Percentiles rank a stretch among this genome's conserved stretches.
phyloP scores from a whole-genome alignment of 1,139 yeast species.

The Arxiozyma telluris region DNA sequence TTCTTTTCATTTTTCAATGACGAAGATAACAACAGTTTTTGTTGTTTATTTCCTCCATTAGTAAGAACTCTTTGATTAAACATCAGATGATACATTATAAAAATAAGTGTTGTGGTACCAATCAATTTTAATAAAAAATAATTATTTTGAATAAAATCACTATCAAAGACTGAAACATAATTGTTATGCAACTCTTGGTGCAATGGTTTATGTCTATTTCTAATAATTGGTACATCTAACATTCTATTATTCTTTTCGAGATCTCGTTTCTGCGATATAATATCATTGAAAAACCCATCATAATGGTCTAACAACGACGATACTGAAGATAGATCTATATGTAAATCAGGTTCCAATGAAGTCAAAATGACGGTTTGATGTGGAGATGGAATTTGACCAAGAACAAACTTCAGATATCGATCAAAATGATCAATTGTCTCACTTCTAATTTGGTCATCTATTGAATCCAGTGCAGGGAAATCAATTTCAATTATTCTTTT shows the following conservation, averaged over 20 bases:
- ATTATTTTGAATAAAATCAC: conserved; percentile 19
- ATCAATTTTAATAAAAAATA: conserved; percentile 13
- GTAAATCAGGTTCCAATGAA: conserved; percentile 16
- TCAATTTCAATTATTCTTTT: conserved; percentile 52
- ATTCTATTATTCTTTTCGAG: conserved; percentile 45
- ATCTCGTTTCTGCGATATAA: conserved; percentile 14
- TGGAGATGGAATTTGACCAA: conserved; percentile 64
- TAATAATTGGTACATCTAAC: conserved; percentile 29
- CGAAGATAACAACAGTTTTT: neutral
- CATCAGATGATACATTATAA: conserved; percentile 7
- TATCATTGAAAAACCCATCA: conserved; percentile 26
- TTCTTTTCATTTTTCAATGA: neutral
- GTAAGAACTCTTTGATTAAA: conserved; percentile 1
- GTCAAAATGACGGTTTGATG: conserved; percentile 48
- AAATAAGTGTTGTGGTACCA: conserved; percentile 12
- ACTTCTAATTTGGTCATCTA: conserved; percentile 23
- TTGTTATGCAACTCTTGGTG: conserved; percentile 12
- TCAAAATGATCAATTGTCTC: conserved; percentile 40
- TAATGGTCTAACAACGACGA: conserved; percentile 2
- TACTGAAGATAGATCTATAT: neutral
- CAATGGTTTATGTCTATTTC: conserved; percentile 29
- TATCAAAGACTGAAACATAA: conserved; percentile 17
- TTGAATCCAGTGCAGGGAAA: conserved; percentile 35
- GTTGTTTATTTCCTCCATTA: neutral
- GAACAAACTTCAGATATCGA: conserved; percentile 39